Evolutionary conservation across 192 early-diverging fungal genomes (phyloP).

Genomic region (Coemansia sp.): DNA sequence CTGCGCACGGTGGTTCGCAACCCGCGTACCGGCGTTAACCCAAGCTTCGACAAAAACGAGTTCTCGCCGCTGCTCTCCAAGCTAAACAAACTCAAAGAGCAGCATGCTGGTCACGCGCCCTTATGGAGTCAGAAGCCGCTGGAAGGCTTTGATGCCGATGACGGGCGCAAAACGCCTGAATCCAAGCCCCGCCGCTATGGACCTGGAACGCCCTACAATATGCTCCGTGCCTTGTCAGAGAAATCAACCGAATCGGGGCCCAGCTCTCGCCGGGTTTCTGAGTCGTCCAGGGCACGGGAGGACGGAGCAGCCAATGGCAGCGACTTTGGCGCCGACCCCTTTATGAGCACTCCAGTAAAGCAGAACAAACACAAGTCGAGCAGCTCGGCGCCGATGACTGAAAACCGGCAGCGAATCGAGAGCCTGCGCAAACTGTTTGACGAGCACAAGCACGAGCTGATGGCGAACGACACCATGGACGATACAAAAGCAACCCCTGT

Average conservation of each 20-base stretch:
- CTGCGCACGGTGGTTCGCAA: conserved; percentile 1
- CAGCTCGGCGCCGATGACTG: conserved; percentile 14
- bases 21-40: conserved; percentile 12
- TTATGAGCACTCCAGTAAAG: conserved; percentile 23
- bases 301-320: too few relatives aligned
- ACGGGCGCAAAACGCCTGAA: conserved; percentile 14
- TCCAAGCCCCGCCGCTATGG: conserved; percentile 11
- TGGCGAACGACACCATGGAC: neutral
- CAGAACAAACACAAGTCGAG: neutral
- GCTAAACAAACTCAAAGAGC: conserved; percentile 2
- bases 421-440: conserved; percentile 33
- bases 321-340: conserved; percentile 5
- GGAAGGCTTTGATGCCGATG: neutral
- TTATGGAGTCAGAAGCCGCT: too few relatives aligned
- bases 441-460: conserved; percentile 1
- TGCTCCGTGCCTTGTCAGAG: conserved; percentile 31
- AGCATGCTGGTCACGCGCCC: neutral
- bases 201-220: conserved; percentile 17
- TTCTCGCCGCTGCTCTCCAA: conserved; percentile 29
- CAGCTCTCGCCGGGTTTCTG: neutral
- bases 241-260: conserved; percentile 24
- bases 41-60: conserved; percentile 25
- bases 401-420: conserved; percentile 29
- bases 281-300: neutral
- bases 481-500: conserved; percentile 5